These are phyloP conservation scores for Pseudocercospora musae DNA, from an alignment of 2,329 filamentous ascomycete genomes.

Conservation along the genomic window DNA sequence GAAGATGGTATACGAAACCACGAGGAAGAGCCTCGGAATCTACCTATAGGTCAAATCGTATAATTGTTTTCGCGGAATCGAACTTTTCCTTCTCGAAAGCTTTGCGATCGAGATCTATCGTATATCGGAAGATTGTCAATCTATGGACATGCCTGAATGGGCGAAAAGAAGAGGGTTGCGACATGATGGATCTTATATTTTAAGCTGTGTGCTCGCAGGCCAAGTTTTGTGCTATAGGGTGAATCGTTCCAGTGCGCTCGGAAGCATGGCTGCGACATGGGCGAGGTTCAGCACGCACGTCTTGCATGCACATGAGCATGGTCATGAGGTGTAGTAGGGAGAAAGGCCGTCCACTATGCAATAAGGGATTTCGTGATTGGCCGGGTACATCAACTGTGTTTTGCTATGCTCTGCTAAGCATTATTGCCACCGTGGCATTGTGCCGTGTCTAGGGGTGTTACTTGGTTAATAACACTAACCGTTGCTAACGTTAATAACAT, in stretches of 20 bases:
- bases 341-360: not conserved
- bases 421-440: not conserved
- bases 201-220: not conserved
- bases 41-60: constrained; percentile 1
- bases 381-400: not conserved
- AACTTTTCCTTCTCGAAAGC: not conserved
- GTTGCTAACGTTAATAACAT: too few species aligned
- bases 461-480: too few species aligned
- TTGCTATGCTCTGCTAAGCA: not conserved
- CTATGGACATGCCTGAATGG: not conserved
- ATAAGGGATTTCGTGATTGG: not conserved
- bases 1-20: not conserved
- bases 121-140: not conserved
- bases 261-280: not conserved
- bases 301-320: not conserved
- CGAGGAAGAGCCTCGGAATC: not conserved
- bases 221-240: not conserved
- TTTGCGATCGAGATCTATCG: not conserved
- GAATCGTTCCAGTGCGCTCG: not conserved
- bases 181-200: not conserved
- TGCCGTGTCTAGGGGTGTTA: too few species aligned
- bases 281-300: not conserved
- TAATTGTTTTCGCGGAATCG: not conserved
- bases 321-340: not conserved
- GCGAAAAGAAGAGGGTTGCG: not conserved